Percentiles rank a stretch among this genome's conserved stretches.
These are phyloP conservation scores for Fusarium haematococcum DNA, from an alignment of 2,329 filamentous ascomycete species.

Conservation along the genomic window DNA sequence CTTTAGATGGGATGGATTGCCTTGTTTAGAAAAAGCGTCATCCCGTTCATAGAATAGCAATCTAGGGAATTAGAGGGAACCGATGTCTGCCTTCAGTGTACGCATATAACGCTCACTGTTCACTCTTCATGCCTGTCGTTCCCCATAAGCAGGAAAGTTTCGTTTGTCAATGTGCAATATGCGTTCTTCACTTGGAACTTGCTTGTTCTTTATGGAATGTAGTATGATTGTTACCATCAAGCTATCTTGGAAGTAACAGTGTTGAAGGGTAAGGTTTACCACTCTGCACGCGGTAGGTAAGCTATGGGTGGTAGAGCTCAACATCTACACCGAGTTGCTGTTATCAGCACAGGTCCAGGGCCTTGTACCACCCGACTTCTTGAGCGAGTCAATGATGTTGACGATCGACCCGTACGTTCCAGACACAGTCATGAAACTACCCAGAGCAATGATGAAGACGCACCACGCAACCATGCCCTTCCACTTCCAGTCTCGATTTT, in stretches of 20 bases:
- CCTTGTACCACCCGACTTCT: constrained; percentile 48
- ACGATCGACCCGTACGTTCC: constrained; percentile 60
- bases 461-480: constrained; percentile 31
- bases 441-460: constrained; percentile 28
- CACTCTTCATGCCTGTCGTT: neutral
- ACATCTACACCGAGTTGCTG: constrained; percentile 45
- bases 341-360: constrained; percentile 59
- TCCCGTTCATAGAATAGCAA: neutral
- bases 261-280: neutral
- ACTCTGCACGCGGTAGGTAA: neutral
- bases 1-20: neutral
- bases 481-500: constrained; percentile 11
- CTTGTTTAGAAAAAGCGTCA: neutral
- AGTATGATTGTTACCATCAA: neutral
- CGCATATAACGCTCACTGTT: neutral
- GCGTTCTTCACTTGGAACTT: neutral
- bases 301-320: neutral
- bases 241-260: neutral
- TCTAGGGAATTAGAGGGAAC: neutral
- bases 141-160: neutral
- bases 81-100: neutral
- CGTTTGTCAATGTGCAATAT: neutral
- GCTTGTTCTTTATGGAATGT: neutral
- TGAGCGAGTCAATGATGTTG: constrained; percentile 49
- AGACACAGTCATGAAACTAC: constrained; percentile 55